Percentiles rank a stretch among this genome's conserved stretches.
Conservation (phyloP, 2,329 filamentous ascomycete species). For the Fusarium azukiicola region DNA sequence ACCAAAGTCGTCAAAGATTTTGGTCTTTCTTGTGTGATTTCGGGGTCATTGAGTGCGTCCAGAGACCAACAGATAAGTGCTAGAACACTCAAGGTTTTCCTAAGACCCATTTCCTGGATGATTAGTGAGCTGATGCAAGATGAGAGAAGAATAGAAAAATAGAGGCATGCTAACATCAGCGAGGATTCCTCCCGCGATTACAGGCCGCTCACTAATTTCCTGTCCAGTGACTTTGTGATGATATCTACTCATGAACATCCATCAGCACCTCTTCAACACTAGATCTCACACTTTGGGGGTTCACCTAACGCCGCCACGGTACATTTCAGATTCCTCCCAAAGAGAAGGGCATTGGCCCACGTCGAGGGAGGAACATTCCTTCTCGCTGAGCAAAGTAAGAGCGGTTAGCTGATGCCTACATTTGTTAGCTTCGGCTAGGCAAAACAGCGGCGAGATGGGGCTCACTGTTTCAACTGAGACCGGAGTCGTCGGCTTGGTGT, state of each 20-base stretch:
- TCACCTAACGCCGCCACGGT: not conserved
- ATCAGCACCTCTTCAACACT: not conserved
- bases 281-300: accelerated
- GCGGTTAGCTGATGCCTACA: conserved; percentile 18
- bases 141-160: no score
- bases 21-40: conserved; percentile 31
- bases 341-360: not conserved
- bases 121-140: not conserved
- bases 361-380: not conserved
- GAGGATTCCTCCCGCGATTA: not conserved
- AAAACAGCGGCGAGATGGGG: accelerated
- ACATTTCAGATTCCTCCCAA: not conserved
- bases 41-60: conserved; percentile 40
- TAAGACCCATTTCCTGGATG: conserved; percentile 60
- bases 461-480: conserved; percentile 2
- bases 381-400: not conserved
- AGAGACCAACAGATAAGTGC: conserved; percentile 55
- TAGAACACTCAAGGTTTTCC: conserved; percentile 57
- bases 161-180: not conserved
- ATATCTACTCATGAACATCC: not conserved
- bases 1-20: conserved; percentile 46
- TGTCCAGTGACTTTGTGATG: not conserved
- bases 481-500: not conserved
- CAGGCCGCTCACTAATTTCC: accelerated
- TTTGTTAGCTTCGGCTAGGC: accelerated